A percentile compares a stretch with the other conserved stretches of the same genome.
These are phyloP conservation scores for Anthostomella pinea DNA, from an alignment of 2,329 filamentous ascomycete genomes.

Conservation along the genomic window DNA sequence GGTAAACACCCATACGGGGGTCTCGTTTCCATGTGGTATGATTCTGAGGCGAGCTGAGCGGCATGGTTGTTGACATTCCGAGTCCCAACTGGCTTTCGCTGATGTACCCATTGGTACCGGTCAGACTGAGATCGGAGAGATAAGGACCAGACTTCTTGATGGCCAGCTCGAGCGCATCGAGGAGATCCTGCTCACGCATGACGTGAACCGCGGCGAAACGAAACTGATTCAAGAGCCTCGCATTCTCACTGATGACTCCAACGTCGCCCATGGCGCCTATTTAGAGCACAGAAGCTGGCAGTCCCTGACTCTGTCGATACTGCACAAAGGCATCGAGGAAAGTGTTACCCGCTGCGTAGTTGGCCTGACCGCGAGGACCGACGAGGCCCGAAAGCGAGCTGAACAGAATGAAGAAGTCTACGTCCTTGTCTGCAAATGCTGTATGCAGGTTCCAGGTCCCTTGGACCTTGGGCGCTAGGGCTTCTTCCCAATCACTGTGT, in stretches of 20 bases:
- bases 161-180: conserved; percentile 7
- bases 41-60: conserved; percentile 7
- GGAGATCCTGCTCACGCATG: conserved; percentile 4
- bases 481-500: conserved; percentile 3
- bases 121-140: background rate
- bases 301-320: conserved; percentile 4
- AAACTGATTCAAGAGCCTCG: conserved; percentile 2
- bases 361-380: conserved; percentile 5
- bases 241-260: conserved; percentile 3
- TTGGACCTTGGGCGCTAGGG: conserved; percentile 5
- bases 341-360: conserved; percentile 6
- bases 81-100: conserved; percentile 3
- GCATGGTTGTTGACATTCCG: conserved; percentile 3
- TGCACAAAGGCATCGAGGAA: conserved; percentile 11
- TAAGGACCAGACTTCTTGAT: conserved; percentile 3
- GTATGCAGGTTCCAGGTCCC: conserved; percentile 8
- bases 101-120: background rate
- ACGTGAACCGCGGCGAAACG: background rate
- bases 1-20: conserved; percentile 4
- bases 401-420: conserved; percentile 11
- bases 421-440: background rate
- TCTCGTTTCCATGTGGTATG: conserved; percentile 7
- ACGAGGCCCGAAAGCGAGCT: conserved; percentile 3
- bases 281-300: conserved; percentile 9
- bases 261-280: conserved; percentile 8